These are phyloP conservation scores for Diaporthe velutina DNA, from an alignment of 2,329 filamentous ascomycete species.

Conservation along the genomic window DNA sequence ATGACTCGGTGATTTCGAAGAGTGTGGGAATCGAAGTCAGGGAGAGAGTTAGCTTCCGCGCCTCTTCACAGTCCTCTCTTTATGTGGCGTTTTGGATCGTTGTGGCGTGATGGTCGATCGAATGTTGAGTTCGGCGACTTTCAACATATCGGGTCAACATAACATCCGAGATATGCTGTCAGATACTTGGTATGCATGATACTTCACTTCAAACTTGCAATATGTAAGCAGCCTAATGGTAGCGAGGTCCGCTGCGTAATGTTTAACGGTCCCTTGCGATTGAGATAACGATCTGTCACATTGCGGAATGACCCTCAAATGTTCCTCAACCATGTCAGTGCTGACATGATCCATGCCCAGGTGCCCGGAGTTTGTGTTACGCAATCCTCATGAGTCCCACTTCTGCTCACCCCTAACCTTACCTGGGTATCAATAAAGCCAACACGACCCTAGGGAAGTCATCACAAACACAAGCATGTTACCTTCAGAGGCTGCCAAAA, in stretches of 20 bases:
- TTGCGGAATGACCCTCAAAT: neutral
- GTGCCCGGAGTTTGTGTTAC: neutral
- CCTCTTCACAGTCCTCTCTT: too few species aligned
- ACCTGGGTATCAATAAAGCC: neutral
- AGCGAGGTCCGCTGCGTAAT: neutral
- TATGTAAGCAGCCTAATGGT: neutral
- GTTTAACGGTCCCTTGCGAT: neutral
- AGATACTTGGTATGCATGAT: neutral
- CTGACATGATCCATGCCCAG: neutral
- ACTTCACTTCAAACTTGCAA: neutral
- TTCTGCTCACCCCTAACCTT: neutral
- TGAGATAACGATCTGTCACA: neutral
- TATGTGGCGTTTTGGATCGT: neutral
- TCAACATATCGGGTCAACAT: neutral
- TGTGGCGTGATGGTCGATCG: neutral
- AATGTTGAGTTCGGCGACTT: neutral
- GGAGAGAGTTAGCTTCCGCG: too few species aligned
- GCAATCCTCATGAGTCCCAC: neutral
- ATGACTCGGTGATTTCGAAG: neutral
- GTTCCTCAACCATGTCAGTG: neutral
- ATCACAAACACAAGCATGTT: neutral
- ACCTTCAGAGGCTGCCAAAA: neutral
- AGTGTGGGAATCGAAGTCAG: neutral
- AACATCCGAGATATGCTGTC: neutral
- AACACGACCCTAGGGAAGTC: neutral